Percentiles rank a stretch among this genome's conserved stretches.
Conservation (phyloP, 2,329 filamentous ascomycete species). For the Pyrenophora graminea region DNA sequence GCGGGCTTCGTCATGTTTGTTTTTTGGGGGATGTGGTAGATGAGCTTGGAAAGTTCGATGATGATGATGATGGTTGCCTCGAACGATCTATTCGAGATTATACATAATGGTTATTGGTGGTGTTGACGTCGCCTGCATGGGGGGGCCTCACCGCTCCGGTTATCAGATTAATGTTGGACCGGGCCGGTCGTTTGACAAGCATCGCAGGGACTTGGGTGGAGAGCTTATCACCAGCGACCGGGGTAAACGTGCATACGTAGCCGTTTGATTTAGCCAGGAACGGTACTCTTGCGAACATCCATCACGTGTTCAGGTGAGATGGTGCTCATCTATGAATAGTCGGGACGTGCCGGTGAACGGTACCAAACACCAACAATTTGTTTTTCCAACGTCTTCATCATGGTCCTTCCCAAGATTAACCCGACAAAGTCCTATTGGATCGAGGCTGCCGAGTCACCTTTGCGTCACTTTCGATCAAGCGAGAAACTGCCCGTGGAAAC, state of each 20-base stretch:
- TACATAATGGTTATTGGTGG: no score
- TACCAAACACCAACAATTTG: neutral
- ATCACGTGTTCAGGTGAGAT: no score
- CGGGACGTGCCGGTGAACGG: neutral
- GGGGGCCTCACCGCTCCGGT: neutral
- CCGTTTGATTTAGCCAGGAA: neutral
- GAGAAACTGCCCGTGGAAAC: slow-evolving; percentile 11
- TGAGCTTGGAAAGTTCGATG: neutral
- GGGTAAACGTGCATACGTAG: neutral
- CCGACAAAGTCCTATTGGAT: slow-evolving; percentile 20
- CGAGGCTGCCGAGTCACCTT: slow-evolving; percentile 14
- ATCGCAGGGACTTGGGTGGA: no score
- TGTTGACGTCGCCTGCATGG: neutral
- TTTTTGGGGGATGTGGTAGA: neutral
- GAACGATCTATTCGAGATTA: no score
- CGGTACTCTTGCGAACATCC: neutral
- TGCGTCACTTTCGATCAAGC: slow-evolving; percentile 15
- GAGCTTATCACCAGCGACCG: no score
- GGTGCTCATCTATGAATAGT: no score
- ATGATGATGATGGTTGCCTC: neutral
- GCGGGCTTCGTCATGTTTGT: slow-evolving; percentile 3
- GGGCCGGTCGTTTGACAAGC: slow-evolving; percentile 1
- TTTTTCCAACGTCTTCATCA: neutral
- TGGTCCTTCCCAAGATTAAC: slow-evolving; percentile 12
- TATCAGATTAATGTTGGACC: neutral